Base-by-base conservation (phyloP, 768 basidiomycete genomes). In the Boletus reticuloceps region DNA sequence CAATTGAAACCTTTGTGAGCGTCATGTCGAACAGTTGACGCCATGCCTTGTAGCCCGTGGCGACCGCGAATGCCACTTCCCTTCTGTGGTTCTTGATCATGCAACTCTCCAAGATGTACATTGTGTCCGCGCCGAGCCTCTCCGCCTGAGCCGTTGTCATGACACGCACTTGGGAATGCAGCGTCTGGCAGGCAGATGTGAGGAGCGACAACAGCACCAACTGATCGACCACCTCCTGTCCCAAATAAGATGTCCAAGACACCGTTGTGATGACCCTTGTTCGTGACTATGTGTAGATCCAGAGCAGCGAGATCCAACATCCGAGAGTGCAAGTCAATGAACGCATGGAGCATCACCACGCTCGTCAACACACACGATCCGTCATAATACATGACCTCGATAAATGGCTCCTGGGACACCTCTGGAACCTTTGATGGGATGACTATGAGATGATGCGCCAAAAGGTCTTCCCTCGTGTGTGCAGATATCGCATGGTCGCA, bases 271-370 rank as follows among this genome's bases (percentile, higher is more conserved):
- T 91, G 89, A 0, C 86, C 85, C 61, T 85, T 87, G 65, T 82
- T 85, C 3, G 91, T 91, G 54, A 95, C 77, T 13, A 91, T 82
- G 58, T 95, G 95, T 5, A 96, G 75, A 67, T 98, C 95, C 36
- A 98, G 79, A 1, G 95, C 20, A 3, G 20, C 3, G 20, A 20
- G 81, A 60, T 96, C 90, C 56, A 97, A 81, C 43, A 97, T 83
- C 69, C 84, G 89, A 2, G 94, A 89, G 34, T 93, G 86, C 41
- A 93, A 72, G 16, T 86, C 85, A 11, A 98, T 78, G 79, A 91
- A 93, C 0, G 92, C 80, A 50, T 82, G 79, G 10, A 95, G 71
- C 1, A 82, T 80, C 1, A 84, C 68, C 32, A 89, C 84, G 8
- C 85, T 88, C 6, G 91, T 88, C 39, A 77, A 70, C 12, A 89